These are phyloP conservation scores for Elaeis oleifera DNA, from an alignment of 202 grass and related monocot genomes.

Conservation along the genomic window DNA sequence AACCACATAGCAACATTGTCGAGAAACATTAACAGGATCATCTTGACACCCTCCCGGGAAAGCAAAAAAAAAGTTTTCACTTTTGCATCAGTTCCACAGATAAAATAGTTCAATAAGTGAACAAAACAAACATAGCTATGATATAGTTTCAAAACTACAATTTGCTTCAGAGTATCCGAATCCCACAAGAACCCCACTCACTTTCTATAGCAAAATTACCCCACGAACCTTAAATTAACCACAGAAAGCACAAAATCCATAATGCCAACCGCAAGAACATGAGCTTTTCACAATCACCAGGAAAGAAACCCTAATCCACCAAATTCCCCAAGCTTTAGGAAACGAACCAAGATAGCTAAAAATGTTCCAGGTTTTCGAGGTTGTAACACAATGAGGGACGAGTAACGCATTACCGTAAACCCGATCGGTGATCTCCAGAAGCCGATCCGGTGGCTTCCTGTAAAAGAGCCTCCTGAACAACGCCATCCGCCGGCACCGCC, in stretches of 20 bases:
- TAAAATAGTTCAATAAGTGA: too few species aligned
- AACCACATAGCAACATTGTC: too few species aligned
- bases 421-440: constrained; percentile 86
- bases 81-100: too few species aligned
- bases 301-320: constrained; percentile 3
- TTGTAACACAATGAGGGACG: neutral
- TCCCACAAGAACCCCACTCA: too few species aligned
- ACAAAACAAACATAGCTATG: too few species aligned
- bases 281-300: neutral
- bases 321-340: neutral
- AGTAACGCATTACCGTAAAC: constrained; percentile 59
- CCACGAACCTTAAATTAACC: neutral
- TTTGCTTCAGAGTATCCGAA: too few species aligned
- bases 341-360: neutral
- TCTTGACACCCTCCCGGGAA: too few species aligned
- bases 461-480: constrained; percentile 96
- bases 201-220: too few species aligned
- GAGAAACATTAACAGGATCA: too few species aligned
- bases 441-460: constrained; percentile 82
- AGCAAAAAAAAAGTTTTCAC: too few species aligned
- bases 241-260: neutral
- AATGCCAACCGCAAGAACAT: neutral
- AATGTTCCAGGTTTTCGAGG: neutral
- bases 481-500: constrained; percentile 62
- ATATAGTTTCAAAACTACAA: neutral